Conservation (phyloP, 306 rosid species). For the Hylodesmum podocarpum region DNA sequence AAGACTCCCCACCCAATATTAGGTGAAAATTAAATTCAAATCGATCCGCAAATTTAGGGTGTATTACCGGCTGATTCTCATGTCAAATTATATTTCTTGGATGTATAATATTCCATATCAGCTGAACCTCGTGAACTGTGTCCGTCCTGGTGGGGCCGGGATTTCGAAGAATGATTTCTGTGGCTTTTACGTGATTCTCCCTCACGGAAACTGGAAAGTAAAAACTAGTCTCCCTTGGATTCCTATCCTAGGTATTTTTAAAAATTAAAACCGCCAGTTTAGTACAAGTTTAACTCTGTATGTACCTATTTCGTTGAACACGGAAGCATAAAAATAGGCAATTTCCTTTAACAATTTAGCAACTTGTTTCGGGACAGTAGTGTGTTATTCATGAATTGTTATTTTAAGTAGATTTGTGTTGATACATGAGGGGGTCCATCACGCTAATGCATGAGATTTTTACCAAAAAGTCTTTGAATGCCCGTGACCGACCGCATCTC, state of each 20-base stretch:
- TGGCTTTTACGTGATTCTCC: not conserved
- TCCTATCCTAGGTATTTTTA: no score
- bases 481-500: constrained; percentile 81
- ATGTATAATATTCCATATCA: no score
- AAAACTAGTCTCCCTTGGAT: not conserved
- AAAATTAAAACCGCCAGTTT: not conserved
- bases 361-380: not conserved
- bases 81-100: no score
- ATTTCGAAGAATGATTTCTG: not conserved
- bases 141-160: not conserved
- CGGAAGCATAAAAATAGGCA: not conserved
- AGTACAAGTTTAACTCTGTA: not conserved
- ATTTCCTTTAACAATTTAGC: no score
- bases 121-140: constrained; percentile 4
- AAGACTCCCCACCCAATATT: no score
- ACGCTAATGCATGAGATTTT: constrained; percentile 2
- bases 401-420: not conserved
- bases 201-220: not conserved
- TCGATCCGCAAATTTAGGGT: no score
- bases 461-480: not conserved
- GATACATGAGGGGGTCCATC: constrained; percentile 7
- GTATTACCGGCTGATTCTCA: no score
- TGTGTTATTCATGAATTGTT: not conserved
- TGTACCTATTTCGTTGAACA: not conserved
- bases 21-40: no score